Percentiles rank a stretch among this genome's conserved stretches.
Conservation (phyloP, 306 rosid species). For the Fragaria vesca region DNA sequence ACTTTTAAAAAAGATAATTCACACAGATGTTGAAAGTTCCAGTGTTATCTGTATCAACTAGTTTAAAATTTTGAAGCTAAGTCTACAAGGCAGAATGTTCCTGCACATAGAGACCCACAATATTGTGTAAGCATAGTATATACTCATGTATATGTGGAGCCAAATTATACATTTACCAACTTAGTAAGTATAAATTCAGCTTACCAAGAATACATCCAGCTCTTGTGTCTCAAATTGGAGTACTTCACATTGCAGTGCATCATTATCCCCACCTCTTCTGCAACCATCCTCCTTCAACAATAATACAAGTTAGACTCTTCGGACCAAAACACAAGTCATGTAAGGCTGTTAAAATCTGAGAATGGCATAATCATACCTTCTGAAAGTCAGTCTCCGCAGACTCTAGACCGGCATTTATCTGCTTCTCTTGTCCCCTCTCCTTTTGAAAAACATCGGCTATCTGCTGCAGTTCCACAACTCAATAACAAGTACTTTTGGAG, state of each 20-base stretch:
- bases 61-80: background rate
- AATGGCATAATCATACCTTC: conserved; percentile 35
- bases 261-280: conserved; percentile 18
- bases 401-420: conserved; percentile 24
- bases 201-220: conserved; percentile 51
- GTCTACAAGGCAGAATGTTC: conserved; percentile 28
- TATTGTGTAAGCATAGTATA: background rate
- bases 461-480: conserved; percentile 13
- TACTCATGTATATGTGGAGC: conserved; percentile 7
- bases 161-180: conserved; percentile 16
- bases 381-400: conserved; percentile 31
- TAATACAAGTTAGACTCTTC: conserved; percentile 12
- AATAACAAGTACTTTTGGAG: background rate
- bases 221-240: conserved; percentile 72
- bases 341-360: conserved; percentile 11
- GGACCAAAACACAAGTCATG: conserved; percentile 1
- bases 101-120: conserved; percentile 33
- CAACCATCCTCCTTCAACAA: conserved; percentile 43
- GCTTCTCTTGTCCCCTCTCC: conserved; percentile 31
- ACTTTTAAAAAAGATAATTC: background rate
- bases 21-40: background rate
- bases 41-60: background rate
- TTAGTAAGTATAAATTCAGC: conserved; percentile 5
- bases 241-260: conserved; percentile 23
- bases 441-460: conserved; percentile 25